These are phyloP conservation scores for Lactarius deliciosus DNA, from an alignment of 768 basidiomycete genomes.

Conservation along the genomic window DNA sequence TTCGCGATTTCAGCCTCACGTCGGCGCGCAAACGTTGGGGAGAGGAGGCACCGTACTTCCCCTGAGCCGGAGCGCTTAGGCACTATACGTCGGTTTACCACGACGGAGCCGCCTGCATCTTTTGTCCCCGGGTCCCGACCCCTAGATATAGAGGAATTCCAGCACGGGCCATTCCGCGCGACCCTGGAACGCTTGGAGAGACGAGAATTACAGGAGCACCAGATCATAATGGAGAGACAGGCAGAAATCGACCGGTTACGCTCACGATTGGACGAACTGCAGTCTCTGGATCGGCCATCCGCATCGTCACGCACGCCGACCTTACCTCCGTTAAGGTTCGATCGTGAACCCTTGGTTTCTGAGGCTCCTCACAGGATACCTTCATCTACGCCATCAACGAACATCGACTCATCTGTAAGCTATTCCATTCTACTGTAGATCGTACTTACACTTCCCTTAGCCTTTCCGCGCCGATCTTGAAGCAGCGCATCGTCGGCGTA, in stretches of 20 bases:
- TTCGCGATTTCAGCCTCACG: constrained; percentile 18
- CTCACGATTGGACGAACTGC: constrained; percentile 21
- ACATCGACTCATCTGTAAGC: constrained; percentile 11
- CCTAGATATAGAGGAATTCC: constrained; percentile 33
- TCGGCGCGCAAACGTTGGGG: constrained; percentile 9
- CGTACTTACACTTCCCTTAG: constrained; percentile 13
- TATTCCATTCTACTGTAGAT: not conserved
- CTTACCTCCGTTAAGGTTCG: constrained; percentile 28
- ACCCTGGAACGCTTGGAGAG: constrained; percentile 23
- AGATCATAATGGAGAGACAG: constrained; percentile 24
- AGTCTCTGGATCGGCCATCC: constrained; percentile 16
- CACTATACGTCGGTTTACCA: constrained; percentile 8
- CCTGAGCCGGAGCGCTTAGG: constrained; percentile 15
- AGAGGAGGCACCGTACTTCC: constrained; percentile 16
- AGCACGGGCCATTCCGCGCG: constrained; percentile 36
- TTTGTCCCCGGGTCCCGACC: constrained; percentile 7
- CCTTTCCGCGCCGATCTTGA: constrained; percentile 20
- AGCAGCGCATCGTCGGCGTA: constrained; percentile 18
- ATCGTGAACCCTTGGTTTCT: constrained; percentile 16
- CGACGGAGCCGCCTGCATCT: constrained; percentile 6
- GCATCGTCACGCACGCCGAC: constrained; percentile 25
- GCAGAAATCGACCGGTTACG: constrained; percentile 29
- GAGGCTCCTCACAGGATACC: constrained; percentile 16
- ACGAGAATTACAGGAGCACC: constrained; percentile 22
- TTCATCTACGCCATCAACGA: constrained; percentile 1